Evolutionary conservation across 2,329 filamentous ascomycete species (phyloP).

Genomic region (Aspergillus sp.): DNA sequence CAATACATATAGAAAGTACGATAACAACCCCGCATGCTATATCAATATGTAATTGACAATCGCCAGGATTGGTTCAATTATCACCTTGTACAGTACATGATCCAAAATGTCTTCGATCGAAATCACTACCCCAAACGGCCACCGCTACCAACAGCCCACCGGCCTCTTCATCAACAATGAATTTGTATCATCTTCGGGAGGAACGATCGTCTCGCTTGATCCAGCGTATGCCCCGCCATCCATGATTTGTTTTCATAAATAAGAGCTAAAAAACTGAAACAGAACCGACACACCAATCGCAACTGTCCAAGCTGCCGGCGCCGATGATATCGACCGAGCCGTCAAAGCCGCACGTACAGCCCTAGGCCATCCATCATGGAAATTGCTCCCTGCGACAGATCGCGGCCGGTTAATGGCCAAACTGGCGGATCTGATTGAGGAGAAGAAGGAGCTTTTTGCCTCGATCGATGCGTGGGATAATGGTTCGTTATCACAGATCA

Average conservation of each 20-base stretch:
- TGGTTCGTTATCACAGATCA: constrained; percentile 34
- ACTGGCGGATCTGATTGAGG: constrained; percentile 61
- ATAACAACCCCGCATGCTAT: too few relatives aligned
- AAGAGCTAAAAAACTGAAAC: constrained; percentile 9
- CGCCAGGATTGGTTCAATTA: too few relatives aligned
- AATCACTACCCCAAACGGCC: constrained; percentile 64
- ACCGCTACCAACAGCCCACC: constrained; percentile 62
- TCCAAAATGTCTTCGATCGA: constrained; percentile 60
- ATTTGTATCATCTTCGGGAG: constrained; percentile 61
- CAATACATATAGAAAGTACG: too few relatives aligned
- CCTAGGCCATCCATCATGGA: constrained; percentile 30
- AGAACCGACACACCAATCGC: constrained; percentile 63
- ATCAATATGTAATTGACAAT: too few relatives aligned
- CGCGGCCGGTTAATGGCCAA: constrained; percentile 62
- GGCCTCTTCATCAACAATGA: constrained; percentile 83
- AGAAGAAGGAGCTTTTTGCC: constrained; percentile 56
- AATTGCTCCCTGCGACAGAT: constrained; percentile 43
- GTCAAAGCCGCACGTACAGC: constrained; percentile 30
- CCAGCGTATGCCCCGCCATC: constrained; percentile 42
- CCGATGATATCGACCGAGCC: constrained; percentile 28
- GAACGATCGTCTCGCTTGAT: constrained; percentile 61
- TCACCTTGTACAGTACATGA: too few relatives aligned
- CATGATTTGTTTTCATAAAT: background rate
- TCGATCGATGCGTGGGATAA: constrained; percentile 75
- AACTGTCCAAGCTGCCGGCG: constrained; percentile 56